Base-by-base conservation (phyloP, 176 grass and related monocot species). In the Themeda triandra region DNA sequence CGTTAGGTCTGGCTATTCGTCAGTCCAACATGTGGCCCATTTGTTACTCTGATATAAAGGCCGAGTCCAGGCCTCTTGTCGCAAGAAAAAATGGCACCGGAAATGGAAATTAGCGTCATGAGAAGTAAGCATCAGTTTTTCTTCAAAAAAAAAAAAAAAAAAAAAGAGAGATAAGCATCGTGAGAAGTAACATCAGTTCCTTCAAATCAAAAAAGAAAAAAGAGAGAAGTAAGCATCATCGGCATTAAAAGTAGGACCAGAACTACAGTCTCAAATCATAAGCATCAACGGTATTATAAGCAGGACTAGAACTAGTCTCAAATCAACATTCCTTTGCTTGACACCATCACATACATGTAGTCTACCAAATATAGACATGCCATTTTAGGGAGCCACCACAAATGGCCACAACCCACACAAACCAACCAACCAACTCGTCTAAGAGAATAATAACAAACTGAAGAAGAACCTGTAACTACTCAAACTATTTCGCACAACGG, bases 401-500 rank as follows among this genome's bases (percentile, higher is more conserved):
- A 41, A 79, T 64, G 15, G 10, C 4, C 24, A 84, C 18, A n/a
- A n/a, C n/a, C n/a, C 18, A 84, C 53, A 17, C 2, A 6, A 53
- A 23, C 85, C 14, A 62, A 80, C 4, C 33, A 80, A 80, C n/a
- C 2, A 28, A 23, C 4, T 28, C 42, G 0, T 32, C 24, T 5
- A 51, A n/a, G n/a, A n/a, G 9, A 46, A 10, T 0, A 58, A 8
- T 19, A 60, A 25, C 29, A 59, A 78, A 46, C 66, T 72, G 58
- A 44, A 79, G 31, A 49, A n/a, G 70, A 35, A 37, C 58, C 27
- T 66, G 28, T 10, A 86, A 66, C 58, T 66, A 58, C 73, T 74
- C 8, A 75, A 63, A 63, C 48, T 39, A 69, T 7, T n/a, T 48
- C 25, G n/a, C 59, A 6, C 21, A 72, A 58, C 19, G 5, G 8